Evolutionary conservation across 805 yeast species (phyloP), one percentile per base, ranked within the genome.

Genomic region (Ogataea wickerhamii): DNA sequence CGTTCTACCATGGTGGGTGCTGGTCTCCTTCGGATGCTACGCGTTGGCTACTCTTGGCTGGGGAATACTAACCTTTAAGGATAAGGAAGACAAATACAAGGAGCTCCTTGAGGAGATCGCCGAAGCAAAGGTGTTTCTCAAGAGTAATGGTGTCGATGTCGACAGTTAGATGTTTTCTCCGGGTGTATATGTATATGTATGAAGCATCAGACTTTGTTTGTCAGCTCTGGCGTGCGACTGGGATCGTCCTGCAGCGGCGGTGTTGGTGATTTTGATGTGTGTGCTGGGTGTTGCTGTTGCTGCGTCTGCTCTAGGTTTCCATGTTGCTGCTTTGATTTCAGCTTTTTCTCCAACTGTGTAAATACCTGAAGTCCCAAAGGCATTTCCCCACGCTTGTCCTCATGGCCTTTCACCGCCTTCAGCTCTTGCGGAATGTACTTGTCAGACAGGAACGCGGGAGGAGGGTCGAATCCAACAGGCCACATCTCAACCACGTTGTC

Each of bases 361-460:
- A 89, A 91, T 4, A 78, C 96, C 42, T 76, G 72, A 49, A 91
- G 78, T 17, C 83, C 78, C 11, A 82, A 69, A 6, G 95, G 95
- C 37, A 89, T 81, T 37, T 74, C 74, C 17, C 66, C 63, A 4
- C 66, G 74, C 21, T 71, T 74, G 4, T 68, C 73, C 2, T 56
- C 58, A 1, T 49, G 52, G 11, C 48, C 51, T 18, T 41, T 36
- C 1, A 20, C 34, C 1, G 30, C 55, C 41, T 56, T 53, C 18
- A 69, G 38, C 30, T 65, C 68, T 6, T 45, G 46, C 4, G 80
- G 79, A 11, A 71, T 57, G 45, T 70, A 74, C 40, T 69, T 62
- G 20, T 61, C 45, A 16, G 67, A 64, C 16, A 75, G 48, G 29
- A 52, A 51, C 19, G 53, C 53, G 29, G 73, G 65, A 7, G 82